These are phyloP conservation scores for Phytopythium montanum DNA, from an alignment of 352 stramenopile genomes.

Conservation along the genomic window DNA sequence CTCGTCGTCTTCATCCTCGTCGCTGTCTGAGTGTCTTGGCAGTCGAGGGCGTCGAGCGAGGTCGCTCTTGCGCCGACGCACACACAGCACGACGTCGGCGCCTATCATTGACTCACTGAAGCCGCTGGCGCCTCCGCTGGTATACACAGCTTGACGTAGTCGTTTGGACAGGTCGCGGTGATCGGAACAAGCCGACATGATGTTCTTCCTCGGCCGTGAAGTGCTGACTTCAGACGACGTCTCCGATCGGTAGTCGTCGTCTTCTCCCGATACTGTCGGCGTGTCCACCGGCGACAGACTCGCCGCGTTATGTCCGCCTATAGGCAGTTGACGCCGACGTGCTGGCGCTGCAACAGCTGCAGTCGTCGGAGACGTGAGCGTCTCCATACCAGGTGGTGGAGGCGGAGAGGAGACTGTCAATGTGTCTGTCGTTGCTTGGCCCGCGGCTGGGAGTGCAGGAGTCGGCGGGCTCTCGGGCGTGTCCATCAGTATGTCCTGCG, in stretches of 20 bases:
- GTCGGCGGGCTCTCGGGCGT: constrained; percentile 22
- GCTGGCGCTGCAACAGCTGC: constrained; percentile 9
- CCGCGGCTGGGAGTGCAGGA: background rate
- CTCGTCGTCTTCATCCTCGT: constrained; percentile 1
- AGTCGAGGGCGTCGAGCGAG: background rate
- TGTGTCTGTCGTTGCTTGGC: constrained; percentile 7
- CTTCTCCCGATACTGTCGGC: constrained; percentile 50
- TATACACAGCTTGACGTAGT: constrained; percentile 45
- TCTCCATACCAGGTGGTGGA: constrained; percentile 13
- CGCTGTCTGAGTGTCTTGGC: constrained; percentile 6
- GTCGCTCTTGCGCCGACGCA: constrained; percentile 14
- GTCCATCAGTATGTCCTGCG: constrained; percentile 20
- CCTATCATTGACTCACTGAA: constrained; percentile 66
- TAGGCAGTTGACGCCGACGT: background rate
- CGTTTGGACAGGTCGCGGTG: constrained; percentile 56
- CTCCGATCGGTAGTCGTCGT: constrained; percentile 79
- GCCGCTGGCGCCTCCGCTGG: constrained; percentile 17
- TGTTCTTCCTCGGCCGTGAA: constrained; percentile 22
- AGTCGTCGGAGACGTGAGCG: constrained; percentile 13
- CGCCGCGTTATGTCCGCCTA: background rate
- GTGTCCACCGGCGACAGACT: constrained; percentile 51
- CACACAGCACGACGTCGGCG: constrained; percentile 71
- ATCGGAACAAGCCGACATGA: constrained; percentile 51
- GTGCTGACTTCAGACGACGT: constrained; percentile 62
- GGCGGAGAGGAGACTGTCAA: constrained; percentile 10